Base-by-base conservation (phyloP, 192 early-diverging fungal genomes). In the Backusella tarrabulga region DNA sequence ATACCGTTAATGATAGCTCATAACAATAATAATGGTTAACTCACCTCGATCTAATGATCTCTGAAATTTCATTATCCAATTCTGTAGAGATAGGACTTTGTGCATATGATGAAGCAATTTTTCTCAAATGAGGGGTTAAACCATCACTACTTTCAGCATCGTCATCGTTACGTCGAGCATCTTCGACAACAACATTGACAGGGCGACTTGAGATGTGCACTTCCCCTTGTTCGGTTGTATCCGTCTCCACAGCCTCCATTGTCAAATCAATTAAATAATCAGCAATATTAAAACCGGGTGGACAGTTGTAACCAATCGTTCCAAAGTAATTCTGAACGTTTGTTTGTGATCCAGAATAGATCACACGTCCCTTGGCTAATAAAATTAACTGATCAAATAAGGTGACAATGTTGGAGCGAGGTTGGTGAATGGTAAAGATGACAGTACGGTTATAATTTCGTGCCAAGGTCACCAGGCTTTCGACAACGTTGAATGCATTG, bases 401-500 rank as follows among this genome's bases (percentile, higher is more conserved):
- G 2, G 90, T 88, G 75, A 95, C 95, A 79, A 98, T 96, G 76
- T 97, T 95, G 34, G 92, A 92, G 68, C 96, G 89, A 36, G 97
- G 97, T 80, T 98, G 97, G 82, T 98, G 97, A 63, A 98, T 97
- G 2, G 97, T 98, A 79, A 95, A 93, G 15, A 98, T 85, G 15
- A 97, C 91, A 2, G 95, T 93, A 3, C 95, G 90, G 32, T 93
- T 84, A 71, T 93, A 91, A n/a, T 85, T 87, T 34, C 89, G 78
- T 1, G 95, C 95, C 71, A 98, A 80, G 5, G 89, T 89, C 9
- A 93, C 92, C 35, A 97, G 87, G 34, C 89, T 92, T 83, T 97
- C 95, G n/a, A 98, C 90, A 0, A 98, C 97, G 85, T 95, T 98
- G 76, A 93, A 94, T 1, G 97, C 97, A 76, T 96, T 97, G 85